Evolutionary conservation across 164 flowering plant genomes (phyloP).

Genomic region (Chimonanthus salicifolius): DNA sequence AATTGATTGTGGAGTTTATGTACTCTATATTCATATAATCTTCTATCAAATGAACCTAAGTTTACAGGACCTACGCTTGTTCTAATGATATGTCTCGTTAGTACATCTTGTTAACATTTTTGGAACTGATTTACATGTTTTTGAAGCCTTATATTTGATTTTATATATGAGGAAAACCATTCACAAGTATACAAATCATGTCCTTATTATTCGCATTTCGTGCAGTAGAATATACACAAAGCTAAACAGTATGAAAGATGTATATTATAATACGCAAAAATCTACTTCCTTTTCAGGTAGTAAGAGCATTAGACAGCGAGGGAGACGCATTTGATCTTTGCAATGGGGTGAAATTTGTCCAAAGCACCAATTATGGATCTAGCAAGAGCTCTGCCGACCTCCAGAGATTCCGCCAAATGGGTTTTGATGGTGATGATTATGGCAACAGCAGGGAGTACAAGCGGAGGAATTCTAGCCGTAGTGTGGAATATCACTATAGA

Average conservation of each 20-base stretch:
- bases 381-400: slow-evolving; percentile 39
- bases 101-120: too few species aligned
- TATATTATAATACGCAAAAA: too few species aligned
- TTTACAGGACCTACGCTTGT: too few species aligned
- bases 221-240: too few species aligned
- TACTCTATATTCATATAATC: too few species aligned
- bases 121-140: background rate
- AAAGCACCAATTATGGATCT: slow-evolving; percentile 43
- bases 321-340: slow-evolving; percentile 38
- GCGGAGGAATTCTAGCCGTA: background rate
- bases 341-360: slow-evolving; percentile 52
- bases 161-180: too few species aligned
- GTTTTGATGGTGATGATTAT: slow-evolving; percentile 20
- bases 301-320: slow-evolving; percentile 45
- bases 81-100: too few species aligned
- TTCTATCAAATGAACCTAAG: too few species aligned
- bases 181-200: too few species aligned
- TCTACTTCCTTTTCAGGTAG: slow-evolving; percentile 28
- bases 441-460: background rate
- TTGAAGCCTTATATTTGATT: background rate
- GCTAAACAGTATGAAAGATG: too few species aligned
- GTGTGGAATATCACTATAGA: background rate
- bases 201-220: too few species aligned
- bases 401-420: slow-evolving; percentile 33
- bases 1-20: too few species aligned